Base-by-base conservation (phyloP, 2,329 filamentous ascomycete genomes). In the Hypoxylon sp. region DNA sequence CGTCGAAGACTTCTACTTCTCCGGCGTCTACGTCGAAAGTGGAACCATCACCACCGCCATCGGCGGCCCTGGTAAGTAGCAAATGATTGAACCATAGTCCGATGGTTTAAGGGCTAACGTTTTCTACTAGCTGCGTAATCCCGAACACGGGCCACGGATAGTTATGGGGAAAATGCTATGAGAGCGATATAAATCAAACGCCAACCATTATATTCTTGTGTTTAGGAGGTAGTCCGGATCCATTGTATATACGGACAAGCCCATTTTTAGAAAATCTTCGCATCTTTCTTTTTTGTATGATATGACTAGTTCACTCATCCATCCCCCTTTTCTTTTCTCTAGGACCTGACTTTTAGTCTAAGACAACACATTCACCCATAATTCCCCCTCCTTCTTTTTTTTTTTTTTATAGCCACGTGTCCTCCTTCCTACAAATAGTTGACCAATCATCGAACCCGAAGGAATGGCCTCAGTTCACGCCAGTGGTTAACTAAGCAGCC, bases 1-100 rank as follows among this genome's bases (percentile, higher is more conserved):
- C 2, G 80, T 76, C 32, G 89, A 91, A 79, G 89, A 92, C 74
- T 90, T 89, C 81, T 91, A 86, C 75, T 92, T 91, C 79, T 89
- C 86, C 2, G 89, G 90, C 15, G 87, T 91, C 6, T 92, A 91
- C 71, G 81, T 92, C 53, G 90, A 93, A 82, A 82, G 79, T 49
- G 87, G 86, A 13, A 26, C 72, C 17, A 75, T 80, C 41, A 80
- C 78, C 39, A 79, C 77, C 26, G 63, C 71, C 22, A 67, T 77
- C 26, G 67, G 72, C 44, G 74, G 75, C 4, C 73, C 74, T 4
- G 56, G 70, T 72, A 58, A 60, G 61, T 65, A 24, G 13, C 13
- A 58, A 3, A 28, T 1, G n/a, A n/a, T n/a, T n/a, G n/a, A n/a
- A n/a, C n/a, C n/a, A n/a, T n/a, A n/a, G n/a, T n/a, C n/a, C n/a